A percentile compares a stretch with the other conserved stretches of the same genome.
Evolutionary conservation across 2,329 filamentous ascomycete species (phyloP).

Genomic region (Fusarium paranaense): DNA sequence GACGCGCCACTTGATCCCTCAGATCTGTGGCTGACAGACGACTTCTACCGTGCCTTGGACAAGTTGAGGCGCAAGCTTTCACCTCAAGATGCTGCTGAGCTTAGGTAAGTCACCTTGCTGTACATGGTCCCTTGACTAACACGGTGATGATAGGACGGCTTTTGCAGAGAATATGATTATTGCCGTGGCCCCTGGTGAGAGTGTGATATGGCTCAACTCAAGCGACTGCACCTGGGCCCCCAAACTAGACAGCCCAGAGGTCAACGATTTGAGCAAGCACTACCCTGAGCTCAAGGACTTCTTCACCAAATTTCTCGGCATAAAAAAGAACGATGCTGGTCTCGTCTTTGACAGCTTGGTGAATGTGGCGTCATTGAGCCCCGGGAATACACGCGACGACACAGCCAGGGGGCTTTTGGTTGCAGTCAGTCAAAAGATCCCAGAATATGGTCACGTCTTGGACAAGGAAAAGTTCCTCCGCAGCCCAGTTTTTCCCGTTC

Average conservation of each 20-base stretch:
- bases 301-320: slow-evolving; percentile 34
- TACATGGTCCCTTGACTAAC: not conserved
- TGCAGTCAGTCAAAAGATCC: slow-evolving; percentile 28
- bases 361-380: slow-evolving; percentile 22
- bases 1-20: slow-evolving; percentile 33
- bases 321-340: slow-evolving; percentile 32
- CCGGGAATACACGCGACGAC: slow-evolving; percentile 25
- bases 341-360: slow-evolving; percentile 34
- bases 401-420: slow-evolving; percentile 30
- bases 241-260: slow-evolving; percentile 27
- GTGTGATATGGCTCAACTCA: slow-evolving; percentile 27
- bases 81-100: slow-evolving; percentile 19
- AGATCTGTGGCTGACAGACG: slow-evolving; percentile 31
- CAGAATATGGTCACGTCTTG: slow-evolving; percentile 31
- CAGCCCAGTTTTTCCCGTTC: slow-evolving; percentile 33
- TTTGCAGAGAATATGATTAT: slow-evolving; percentile 24
- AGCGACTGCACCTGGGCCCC: slow-evolving; percentile 36
- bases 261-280: slow-evolving; percentile 35
- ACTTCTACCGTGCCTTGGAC: slow-evolving; percentile 33
- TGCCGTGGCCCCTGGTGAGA: slow-evolving; percentile 27
- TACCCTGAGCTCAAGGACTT: slow-evolving; percentile 37
- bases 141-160: not conserved
- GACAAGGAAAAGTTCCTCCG: slow-evolving; percentile 27
- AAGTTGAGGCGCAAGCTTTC: slow-evolving; percentile 33
- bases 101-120: slow-evolving; percentile 15